These are phyloP conservation scores for Drechslerella dactyloides DNA, from an alignment of 2,329 filamentous ascomycete genomes.

Conservation along the genomic window DNA sequence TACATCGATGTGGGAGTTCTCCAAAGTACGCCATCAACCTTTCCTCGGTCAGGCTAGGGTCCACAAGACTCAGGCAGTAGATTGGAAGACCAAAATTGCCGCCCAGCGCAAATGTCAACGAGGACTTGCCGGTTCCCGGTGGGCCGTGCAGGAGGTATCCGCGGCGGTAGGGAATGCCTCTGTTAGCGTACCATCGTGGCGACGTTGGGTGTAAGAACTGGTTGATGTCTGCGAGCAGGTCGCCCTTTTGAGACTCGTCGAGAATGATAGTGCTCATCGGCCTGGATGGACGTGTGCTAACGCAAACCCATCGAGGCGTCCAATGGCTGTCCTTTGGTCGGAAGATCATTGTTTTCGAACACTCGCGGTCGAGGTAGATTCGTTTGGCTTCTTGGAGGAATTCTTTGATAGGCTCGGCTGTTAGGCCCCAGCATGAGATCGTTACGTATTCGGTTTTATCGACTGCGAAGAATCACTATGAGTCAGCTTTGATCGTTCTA, in stretches of 20 bases:
- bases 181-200: conserved; percentile 56
- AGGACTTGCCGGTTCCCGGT: conserved; percentile 59
- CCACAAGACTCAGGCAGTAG: conserved; percentile 59
- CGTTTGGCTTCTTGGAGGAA: conserved; percentile 56
- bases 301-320: conserved; percentile 64
- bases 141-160: conserved; percentile 59
- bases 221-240: conserved; percentile 56
- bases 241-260: conserved; percentile 52
- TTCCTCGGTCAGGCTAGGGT: conserved; percentile 59
- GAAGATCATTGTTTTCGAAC: conserved; percentile 56
- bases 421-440: conserved; percentile 54
- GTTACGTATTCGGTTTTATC: conserved; percentile 54
- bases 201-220: conserved; percentile 58
- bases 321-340: conserved; percentile 51
- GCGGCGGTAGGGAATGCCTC: conserved; percentile 55
- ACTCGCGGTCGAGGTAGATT: conserved; percentile 55
- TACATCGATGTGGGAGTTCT: conserved; percentile 57
- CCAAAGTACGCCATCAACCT: conserved; percentile 56
- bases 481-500: conserved; percentile 31
- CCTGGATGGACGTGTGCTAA: conserved; percentile 66
- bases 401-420: conserved; percentile 53
- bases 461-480: conserved; percentile 20
- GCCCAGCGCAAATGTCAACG: conserved; percentile 58
- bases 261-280: conserved; percentile 67
- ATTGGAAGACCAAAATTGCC: conserved; percentile 58